Evolutionary conservation across 257 asterid species (phyloP), one percentile per base, ranked within the genome.

Genomic region (Jacaranda copaia): DNA sequence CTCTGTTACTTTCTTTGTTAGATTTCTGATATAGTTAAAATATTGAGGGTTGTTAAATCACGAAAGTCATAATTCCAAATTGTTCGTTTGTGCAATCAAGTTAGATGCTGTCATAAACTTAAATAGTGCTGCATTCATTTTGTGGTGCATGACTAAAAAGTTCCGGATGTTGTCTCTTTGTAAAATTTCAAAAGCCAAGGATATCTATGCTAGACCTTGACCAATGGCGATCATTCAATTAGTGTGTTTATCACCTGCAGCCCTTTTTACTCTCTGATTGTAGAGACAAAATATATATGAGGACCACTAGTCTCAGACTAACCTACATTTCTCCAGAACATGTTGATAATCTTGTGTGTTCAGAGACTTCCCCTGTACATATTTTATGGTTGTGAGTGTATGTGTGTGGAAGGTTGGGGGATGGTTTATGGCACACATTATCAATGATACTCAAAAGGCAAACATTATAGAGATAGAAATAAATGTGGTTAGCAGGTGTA

Each of bases 131-230:
- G 77, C 77, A 57, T 10, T 20, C 32, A 5, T 56, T 56, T 70
- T 7, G 32, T 53, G 75, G 49, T 36, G 53, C 53, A 53, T 70
- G 75, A 15, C 40, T 43, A 45, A 73, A 46, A 16, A 14, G 14
- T 1, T 16, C 15, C 6, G 46, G 14, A 43, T 3, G 11, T 25
- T 72, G 38, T 36, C 32, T 25, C 32, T 25, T 25, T 53, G 39
- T 72, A 5, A 72, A 68, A 36, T 55, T 72, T 43, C 40, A 5
- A 39, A 18, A 39, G 20, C 10, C 36, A 39, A 15, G 76, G 55
- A 72, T 61, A 48, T 60, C 19, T 74, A 51, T 74, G 61, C 60
- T 19, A 48, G 73, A 68, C 56, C 60, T 74, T 16, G 64, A 16
- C 51, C 71, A 62, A 49, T 62, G 71, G 52, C 3, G 32, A 62